Evolutionary conservation across 345 rosid genomes (phyloP).

Genomic region (Durio zibethinus): DNA sequence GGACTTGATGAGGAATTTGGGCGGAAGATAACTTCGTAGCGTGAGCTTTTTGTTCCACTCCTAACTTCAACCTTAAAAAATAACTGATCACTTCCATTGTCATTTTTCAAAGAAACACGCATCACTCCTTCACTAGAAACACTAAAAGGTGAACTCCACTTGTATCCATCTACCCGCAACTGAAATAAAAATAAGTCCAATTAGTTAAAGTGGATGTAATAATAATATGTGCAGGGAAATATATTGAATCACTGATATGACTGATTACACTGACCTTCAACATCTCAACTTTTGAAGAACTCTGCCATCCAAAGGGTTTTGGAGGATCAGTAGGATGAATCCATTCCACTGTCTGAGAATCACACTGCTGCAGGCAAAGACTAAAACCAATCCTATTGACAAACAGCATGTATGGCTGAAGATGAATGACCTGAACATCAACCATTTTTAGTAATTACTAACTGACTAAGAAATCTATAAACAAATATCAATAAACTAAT

Average conservation of each 20-base stretch:
- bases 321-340: conserved; percentile 88
- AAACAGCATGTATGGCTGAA: conserved; percentile 85
- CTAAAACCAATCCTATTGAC: conserved; percentile 75
- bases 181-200: conserved; percentile 33
- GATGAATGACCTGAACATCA: conserved; percentile 75
- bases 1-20: conserved; percentile 77
- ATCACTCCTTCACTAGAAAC: conserved; percentile 72
- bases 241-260: background rate
- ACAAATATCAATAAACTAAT: conserved; percentile 4
- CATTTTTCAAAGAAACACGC: conserved; percentile 61
- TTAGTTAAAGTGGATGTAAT: background rate
- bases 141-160: conserved; percentile 89
- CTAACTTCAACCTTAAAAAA: conserved; percentile 78
- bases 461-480: conserved; percentile 14
- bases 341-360: conserved; percentile 70
- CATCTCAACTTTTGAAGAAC: conserved; percentile 58
- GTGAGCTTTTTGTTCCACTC: conserved; percentile 87
- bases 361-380: conserved; percentile 83
- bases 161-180: conserved; percentile 71
- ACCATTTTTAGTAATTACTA: conserved; percentile 19
- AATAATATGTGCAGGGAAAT: background rate
- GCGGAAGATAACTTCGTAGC: conserved; percentile 87
- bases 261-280: conserved; percentile 57
- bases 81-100: conserved; percentile 46
- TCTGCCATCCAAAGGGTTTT: conserved; percentile 72